phyloP scores from a whole-genome alignment of 495 filamentous ascomycete genomes.

The Talaromyces nanjingensis region DNA sequence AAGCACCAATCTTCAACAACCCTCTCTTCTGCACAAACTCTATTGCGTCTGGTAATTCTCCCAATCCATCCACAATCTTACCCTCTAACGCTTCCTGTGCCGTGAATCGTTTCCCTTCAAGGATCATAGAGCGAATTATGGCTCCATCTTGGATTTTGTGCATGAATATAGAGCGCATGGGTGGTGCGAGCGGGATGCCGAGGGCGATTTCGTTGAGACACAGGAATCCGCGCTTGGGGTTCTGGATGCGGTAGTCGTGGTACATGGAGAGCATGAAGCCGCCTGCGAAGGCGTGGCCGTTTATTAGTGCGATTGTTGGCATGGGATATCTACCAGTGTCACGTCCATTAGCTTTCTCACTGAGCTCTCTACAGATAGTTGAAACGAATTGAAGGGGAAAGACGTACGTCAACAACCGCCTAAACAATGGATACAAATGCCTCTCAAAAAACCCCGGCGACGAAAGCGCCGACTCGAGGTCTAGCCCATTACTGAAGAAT shows the following conservation, averaged over 20 bases:
- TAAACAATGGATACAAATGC: constrained; percentile 51
- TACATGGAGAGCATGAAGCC: constrained; percentile 78
- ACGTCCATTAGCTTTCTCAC: background rate
- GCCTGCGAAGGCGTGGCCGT: constrained; percentile 77
- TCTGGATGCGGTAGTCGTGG: constrained; percentile 76
- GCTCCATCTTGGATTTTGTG: constrained; percentile 49
- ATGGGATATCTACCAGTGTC: constrained; percentile 54
- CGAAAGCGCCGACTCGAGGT: constrained; percentile 49
- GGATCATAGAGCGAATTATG: constrained; percentile 54
- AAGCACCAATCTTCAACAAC: constrained; percentile 50
- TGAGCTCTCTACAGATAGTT: too few relatives aligned
- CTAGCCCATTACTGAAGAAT: constrained; percentile 78
- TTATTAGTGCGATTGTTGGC: constrained; percentile 72
- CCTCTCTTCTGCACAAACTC: constrained; percentile 47
- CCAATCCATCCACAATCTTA: constrained; percentile 62
- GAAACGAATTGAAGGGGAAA: background rate
- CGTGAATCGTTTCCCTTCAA: constrained; percentile 61
- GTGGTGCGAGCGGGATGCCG: constrained; percentile 59
- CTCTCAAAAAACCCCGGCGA: constrained; percentile 47
- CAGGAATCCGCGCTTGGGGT: constrained; percentile 56
- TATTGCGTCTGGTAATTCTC: constrained; percentile 53
- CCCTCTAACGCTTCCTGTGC: constrained; percentile 52
- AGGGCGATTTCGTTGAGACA: constrained; percentile 78
- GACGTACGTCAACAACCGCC: constrained; percentile 53
- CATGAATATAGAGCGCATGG: constrained; percentile 69